Evolutionary conservation across 2,329 filamentous ascomycete genomes (phyloP), one percentile per base, ranked within the genome.

Genomic region (Calycina herbarum): DNA sequence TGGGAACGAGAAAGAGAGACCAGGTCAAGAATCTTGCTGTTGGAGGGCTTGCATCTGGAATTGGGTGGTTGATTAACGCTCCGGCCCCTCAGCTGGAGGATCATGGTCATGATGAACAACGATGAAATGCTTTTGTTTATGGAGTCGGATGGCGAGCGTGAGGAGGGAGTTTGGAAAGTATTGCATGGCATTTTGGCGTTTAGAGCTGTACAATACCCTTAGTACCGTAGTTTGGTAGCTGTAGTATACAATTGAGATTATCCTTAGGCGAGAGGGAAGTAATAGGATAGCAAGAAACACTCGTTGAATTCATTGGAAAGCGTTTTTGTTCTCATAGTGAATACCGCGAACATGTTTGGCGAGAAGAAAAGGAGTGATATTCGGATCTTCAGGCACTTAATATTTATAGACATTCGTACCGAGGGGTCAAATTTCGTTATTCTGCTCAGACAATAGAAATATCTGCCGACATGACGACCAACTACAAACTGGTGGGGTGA

Each of bases 51-150:
- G 88, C 88, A 2, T 87, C 85, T 56, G 86, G 88, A 20, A 85
- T 91, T 29, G 87, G 88, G 0, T 90, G 88, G 88, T 76, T 90
- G 58, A 83, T 90, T 66, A 86, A 86, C 6, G 88, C 87, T 31
- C 54, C 54, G 15, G 2, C 82, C 81, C 45, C 45, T 51, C 45
- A 51, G 45, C 4, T 24, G n/a, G 45, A 51, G n/a, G 45, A 24
- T 51, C n/a, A 27, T 51, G 45, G 17, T 11, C n/a, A 51, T 51
- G 45, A 51, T 11, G 45, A 24, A 24, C 45, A 38, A 42, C 27
- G 58, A 45, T n/a, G 58, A 24, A 24, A 51, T 24, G 45, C 3
- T 51, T 51, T 51, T 51, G 45, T 8, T 20, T 51, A 51, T 13
- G 45, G 45, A 51, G 45, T 51, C 42, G 42, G 15, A n/a, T 45